Percentiles rank a stretch among this genome's conserved stretches.
Evolutionary conservation across 306 rosid species (phyloP).

Genomic region (Quercus gilva): DNA sequence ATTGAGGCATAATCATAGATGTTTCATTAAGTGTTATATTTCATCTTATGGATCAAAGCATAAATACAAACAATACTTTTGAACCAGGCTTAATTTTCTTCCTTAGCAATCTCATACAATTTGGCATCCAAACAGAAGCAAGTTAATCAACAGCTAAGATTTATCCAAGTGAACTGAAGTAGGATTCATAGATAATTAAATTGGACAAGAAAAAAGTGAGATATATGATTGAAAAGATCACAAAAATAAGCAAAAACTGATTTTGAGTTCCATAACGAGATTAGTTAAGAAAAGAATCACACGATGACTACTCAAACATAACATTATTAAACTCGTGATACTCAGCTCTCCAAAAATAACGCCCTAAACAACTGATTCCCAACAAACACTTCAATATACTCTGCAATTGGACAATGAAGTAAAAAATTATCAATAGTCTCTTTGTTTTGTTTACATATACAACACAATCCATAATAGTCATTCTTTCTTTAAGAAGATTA

Average conservation of each 20-base stretch:
- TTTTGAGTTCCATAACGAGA: not conserved
- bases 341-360: not conserved
- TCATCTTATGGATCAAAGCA: not conserved
- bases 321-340: not conserved
- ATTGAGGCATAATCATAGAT: slow-evolving; percentile 18
- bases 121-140: not conserved
- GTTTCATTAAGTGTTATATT: not conserved
- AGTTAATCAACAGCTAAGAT: not conserved
- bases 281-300: not conserved
- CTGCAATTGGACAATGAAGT: not conserved
- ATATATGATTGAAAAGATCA: not conserved
- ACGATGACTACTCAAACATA: not conserved
- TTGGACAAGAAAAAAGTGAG: not conserved
- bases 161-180: not conserved
- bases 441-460: too few species aligned
- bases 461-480: not conserved
- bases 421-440: not conserved
- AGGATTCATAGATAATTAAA: not conserved
- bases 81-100: not conserved
- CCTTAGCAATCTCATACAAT: not conserved
- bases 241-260: not conserved
- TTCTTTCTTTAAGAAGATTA: not conserved
- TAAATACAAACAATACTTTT: not conserved
- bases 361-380: not conserved
- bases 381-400: not conserved